Base-by-base conservation (phyloP, 2,329 filamentous ascomycete genomes). In the Arthrobotrys iridis region DNA sequence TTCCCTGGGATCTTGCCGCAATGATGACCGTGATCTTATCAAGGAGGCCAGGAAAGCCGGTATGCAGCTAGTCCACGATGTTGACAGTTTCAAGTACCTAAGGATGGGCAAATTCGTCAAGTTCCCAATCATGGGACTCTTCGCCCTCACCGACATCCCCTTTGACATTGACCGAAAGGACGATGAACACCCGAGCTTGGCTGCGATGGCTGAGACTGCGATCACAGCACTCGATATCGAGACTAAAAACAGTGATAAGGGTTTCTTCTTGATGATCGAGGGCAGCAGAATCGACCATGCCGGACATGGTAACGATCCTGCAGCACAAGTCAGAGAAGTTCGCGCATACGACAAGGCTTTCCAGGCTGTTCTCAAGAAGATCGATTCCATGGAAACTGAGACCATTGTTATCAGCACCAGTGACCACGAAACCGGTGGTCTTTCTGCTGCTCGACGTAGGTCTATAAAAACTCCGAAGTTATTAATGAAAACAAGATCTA, bases 261-360 rank as follows among this genome's bases (percentile, higher is more conserved):
- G 95, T 3, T 99, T 98, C 85, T 99, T 99, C 83, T 85, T 99
- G 79, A 97, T 99, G 94, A 96, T 99, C 76, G 95, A 99, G 83
- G 95, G 93, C 3, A 96, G 92, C 79, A 87, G 95, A 43, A 98
- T 99, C 79, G 95, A 99, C 80, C 95, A 99, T 81, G 94, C 95
- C 2, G 95, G 93, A 4, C 92, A 95, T 81, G 88, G 87, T 77
- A 95, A 95, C 79, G 92, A 95, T 79, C 91, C 92, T 0, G 91
- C 90, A 7, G 91, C 92, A 0, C 92, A 95, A 80, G 92, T 94
- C 8, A 90, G 92, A 78, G 95, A 99, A 82, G 94, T 99, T 0
- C 85, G 98, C n/a, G 94, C 93, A 59, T 99, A 96, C 80, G 95
- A 99, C 85, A 89, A 87, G 82, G 87, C 95, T 0, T 96, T 99